Conservation (phyloP, 345 rosid genomes). For the Salix brachista region DNA sequence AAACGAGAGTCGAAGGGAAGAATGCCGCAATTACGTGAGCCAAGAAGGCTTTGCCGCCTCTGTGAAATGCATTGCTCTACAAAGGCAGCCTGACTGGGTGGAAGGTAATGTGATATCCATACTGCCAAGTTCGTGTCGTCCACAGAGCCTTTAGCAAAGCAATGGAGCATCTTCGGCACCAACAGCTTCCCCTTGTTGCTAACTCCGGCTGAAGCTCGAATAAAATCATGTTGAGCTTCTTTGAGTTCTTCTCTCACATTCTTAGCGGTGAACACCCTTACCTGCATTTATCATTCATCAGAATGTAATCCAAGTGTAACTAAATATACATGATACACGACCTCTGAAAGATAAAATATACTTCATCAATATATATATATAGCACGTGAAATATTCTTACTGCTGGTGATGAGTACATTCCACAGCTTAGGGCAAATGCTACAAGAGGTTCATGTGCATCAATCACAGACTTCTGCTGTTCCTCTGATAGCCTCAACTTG, state of each 20-base stretch:
- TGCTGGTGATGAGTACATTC: conserved; percentile 90
- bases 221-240: conserved; percentile 75
- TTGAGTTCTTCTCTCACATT: conserved; percentile 68
- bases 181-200: conserved; percentile 80
- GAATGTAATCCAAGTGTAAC: neutral
- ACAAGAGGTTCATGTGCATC: conserved; percentile 59
- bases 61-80: conserved; percentile 76
- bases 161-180: conserved; percentile 79
- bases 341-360: neutral
- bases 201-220: conserved; percentile 75
- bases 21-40: conserved; percentile 68
- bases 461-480: conserved; percentile 57
- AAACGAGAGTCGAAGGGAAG: conserved; percentile 75
- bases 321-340: no score
- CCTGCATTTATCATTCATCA: conserved; percentile 41
- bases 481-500: conserved; percentile 73
- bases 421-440: conserved; percentile 78
- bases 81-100: conserved; percentile 65
- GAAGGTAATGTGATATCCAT: conserved; percentile 85
- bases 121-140: conserved; percentile 67
- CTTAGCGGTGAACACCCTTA: conserved; percentile 62
- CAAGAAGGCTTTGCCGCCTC: conserved; percentile 61
- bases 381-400: conserved; percentile 31
- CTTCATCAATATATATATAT: neutral
- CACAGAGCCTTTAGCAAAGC: conserved; percentile 63